A percentile compares a stretch with the other conserved stretches of the same genome.
phyloP scores from a whole-genome alignment of 345 rosid species.

The Ceriops zippeliana region DNA sequence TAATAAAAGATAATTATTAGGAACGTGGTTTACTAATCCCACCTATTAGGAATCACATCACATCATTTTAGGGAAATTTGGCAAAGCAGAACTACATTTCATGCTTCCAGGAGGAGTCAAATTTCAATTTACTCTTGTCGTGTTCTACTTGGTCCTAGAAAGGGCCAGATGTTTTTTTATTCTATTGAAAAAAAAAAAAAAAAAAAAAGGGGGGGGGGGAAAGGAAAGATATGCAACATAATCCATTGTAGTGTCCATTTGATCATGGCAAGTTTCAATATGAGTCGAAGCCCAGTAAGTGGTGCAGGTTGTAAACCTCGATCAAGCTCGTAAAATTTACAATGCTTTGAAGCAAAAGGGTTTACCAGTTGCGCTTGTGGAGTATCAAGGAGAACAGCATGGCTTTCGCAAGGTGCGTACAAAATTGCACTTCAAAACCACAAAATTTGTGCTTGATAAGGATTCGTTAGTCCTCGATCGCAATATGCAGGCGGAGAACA shows the following conservation, averaged over 20 bases:
- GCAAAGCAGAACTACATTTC: too few species aligned
- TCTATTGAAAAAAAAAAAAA: too few species aligned
- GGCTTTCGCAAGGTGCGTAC: constrained; percentile 84
- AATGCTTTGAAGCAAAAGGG: constrained; percentile 74
- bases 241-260: neutral
- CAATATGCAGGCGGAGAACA: constrained; percentile 73
- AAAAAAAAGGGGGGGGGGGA: neutral
- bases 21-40: too few species aligned
- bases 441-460: neutral
- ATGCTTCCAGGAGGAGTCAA: neutral
- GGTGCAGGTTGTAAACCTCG: constrained; percentile 81
- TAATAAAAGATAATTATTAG: too few species aligned
- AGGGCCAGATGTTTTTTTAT: too few species aligned
- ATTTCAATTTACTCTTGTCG: neutral
- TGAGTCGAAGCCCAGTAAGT: neutral
- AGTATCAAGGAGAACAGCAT: constrained; percentile 94
- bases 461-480: constrained; percentile 2
- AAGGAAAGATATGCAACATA: neutral
- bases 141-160: too few species aligned
- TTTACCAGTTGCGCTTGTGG: constrained; percentile 88
- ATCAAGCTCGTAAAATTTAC: constrained; percentile 86
- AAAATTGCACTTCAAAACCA: neutral
- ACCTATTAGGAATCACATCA: too few species aligned
- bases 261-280: neutral
- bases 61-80: too few species aligned